Evolutionary conservation across 2,329 filamentous ascomycete species (phyloP), one percentile per base, ranked within the genome.

Genomic region (Beauveria sp.): DNA sequence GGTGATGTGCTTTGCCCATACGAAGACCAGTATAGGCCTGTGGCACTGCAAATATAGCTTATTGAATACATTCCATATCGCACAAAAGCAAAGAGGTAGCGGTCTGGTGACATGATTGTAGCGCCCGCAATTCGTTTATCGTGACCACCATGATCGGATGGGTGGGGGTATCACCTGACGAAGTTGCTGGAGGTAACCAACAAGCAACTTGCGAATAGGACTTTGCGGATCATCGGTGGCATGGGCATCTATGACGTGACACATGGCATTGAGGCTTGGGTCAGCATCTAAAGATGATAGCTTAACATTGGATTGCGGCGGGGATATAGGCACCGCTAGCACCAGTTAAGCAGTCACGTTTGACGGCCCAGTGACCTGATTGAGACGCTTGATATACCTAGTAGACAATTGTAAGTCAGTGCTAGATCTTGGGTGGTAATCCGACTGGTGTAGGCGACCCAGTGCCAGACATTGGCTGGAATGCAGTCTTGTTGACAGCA

Each of bases 61-160:
- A 58, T 10, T 18, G 34, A 51, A 58, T 58, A 58, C 20, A 57
- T 51, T 2, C 44, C n/a, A 58, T 57, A 40, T 46, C n/a, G 37
- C 7, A 40, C 4, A 16, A 24, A 18, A 34, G 10, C 1, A 37
- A 20, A 37, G n/a, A 37, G 7, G 5, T 3, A 46, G 6, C 6
- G 26, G 26, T 4, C 8, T 3, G 1, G 24, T 20, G 9, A 34
- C 40, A 20, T 7, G 8, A 34, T 14, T 12, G 37, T 10, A 43
- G 12, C 16, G 24, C 26, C 2, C 14, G 34, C 34, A 14, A 37
- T 18, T 26, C n/a, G 44, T 47, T 28, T 16, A 37, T 37, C 14
- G 12, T 37, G 34, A 14, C 5, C 5, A 14, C 12, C 5, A 37
- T 37, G 34, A 37, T 37, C 34, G 34, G 34, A 14, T 16, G 34